Base-by-base conservation (phyloP, 805 yeast genomes). In the Suhomyces canberraensis region DNA sequence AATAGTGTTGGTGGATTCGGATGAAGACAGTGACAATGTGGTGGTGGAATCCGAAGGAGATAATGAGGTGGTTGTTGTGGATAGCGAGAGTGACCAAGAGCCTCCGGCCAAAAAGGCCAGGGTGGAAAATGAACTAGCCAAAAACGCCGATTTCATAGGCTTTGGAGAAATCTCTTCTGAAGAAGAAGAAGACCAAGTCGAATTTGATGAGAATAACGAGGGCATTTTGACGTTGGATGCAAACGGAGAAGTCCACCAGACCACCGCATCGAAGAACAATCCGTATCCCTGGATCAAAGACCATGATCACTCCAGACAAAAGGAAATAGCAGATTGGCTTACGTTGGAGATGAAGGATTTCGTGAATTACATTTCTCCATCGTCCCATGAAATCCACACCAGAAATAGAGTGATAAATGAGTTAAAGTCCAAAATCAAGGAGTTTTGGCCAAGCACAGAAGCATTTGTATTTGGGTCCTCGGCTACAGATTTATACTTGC, bases 401-500 rank as follows among this genome's bases (percentile, higher is more conserved):
- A 76, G 98, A 53, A 83, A 85, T 46, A 58, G 58, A 4, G 80
- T 86, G 2, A 82, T 91, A 18, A 59, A 67, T 25, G 70, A 76
- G 35, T 62, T 93, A 21, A 77, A 82, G 44, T 54, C 58, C 5
- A 71, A 76, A 35, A 68, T 77, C 1, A 60, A 66, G 4, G 54
- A 60, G 2, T 64, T 81, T 36, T 91, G 97, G 96, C 79, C 80
- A 1, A 84, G 78, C 43, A 79, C 91, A 11, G 84, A 81, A 39
- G 76, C 84, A 4, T 81, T 81, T 44, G 95, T 90, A 6, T 91
- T 93, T 66, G 98, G 98, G 0, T 90, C 97, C 0, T 85, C 78
- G 58, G 96, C 98, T 0, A 90, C 97, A 0, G 96, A 90, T 54
- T 65, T 91, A 42, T 91, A 89, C 54, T 68, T 91, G 13, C 98